A percentile compares a stretch with the other conserved stretches of the same genome.
phyloP scores from a whole-genome alignment of 257 asterid genomes.

The Schizonepeta tenuifolia region DNA sequence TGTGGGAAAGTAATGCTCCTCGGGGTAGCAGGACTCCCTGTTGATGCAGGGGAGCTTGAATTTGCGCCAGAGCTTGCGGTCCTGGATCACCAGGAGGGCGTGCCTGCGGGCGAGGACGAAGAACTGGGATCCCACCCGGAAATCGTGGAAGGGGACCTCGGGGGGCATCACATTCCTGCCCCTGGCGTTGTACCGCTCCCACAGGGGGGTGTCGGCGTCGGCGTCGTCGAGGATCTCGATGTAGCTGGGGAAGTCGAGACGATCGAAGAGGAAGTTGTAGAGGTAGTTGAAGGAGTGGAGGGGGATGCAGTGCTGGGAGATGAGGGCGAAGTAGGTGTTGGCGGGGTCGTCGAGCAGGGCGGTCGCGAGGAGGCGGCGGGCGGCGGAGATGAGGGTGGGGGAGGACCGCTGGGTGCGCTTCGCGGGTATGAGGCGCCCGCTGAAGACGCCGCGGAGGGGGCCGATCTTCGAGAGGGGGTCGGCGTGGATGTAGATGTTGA shows the following conservation, averaged over 20 bases:
- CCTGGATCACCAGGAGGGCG: slow-evolving; percentile 72
- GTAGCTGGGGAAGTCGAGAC: slow-evolving; percentile 49
- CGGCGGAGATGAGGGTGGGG: slow-evolving; percentile 63
- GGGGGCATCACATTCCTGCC: slow-evolving; percentile 78
- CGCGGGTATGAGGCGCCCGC: slow-evolving; percentile 52
- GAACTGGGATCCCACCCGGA: slow-evolving; percentile 87
- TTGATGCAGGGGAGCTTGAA: slow-evolving; percentile 75
- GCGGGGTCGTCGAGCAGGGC: slow-evolving; percentile 52
- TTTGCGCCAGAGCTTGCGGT: slow-evolving; percentile 80
- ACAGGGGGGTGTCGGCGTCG: slow-evolving; percentile 42
- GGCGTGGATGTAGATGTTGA: slow-evolving; percentile 80
- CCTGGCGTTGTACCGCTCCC: slow-evolving; percentile 71
- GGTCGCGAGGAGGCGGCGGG: slow-evolving; percentile 53
- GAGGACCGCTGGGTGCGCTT: slow-evolving; percentile 87
- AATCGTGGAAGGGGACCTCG: slow-evolving; percentile 65
- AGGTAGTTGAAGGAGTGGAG: slow-evolving; percentile 46
- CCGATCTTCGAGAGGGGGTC: slow-evolving; percentile 57
- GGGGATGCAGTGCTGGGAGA: slow-evolving; percentile 56
- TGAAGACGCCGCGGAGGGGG: slow-evolving; percentile 57
- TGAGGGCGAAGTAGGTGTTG: slow-evolving; percentile 48
- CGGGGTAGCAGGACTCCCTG: slow-evolving; percentile 79
- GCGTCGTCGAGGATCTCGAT: slow-evolving; percentile 48
- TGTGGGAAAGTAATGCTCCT: slow-evolving; percentile 93
- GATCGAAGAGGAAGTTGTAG: slow-evolving; percentile 58
- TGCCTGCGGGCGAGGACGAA: slow-evolving; percentile 68